Evolutionary conservation across 306 rosid genomes (phyloP), one percentile per base, ranked within the genome.

Genomic region (Glycyrrhiza uralensis): DNA sequence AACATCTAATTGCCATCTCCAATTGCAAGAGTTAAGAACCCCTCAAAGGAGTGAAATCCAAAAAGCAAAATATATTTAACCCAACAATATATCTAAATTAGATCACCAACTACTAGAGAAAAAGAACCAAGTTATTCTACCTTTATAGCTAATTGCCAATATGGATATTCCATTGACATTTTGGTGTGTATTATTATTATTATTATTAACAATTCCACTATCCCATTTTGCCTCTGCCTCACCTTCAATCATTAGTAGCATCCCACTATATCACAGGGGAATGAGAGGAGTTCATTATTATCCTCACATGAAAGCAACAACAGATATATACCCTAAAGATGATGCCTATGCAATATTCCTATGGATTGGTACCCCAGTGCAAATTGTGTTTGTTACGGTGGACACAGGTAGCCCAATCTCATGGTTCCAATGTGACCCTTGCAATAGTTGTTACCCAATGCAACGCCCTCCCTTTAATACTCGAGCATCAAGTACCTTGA

Each of bases 401-500:
- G 79, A 83, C 76, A 70, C 15, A 2, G 60, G 65, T 15, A 75
- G 79, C 68, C 79, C 74, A 23, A 75, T 83, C 5, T 50, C 81
- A 4, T 83, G 84, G 81, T 19, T 47, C n/a, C 87, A 79, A 4
- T 83, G 87, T 3, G 54, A 50, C 15, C 84, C 81, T 17, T 83
- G 87, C 42, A 65, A 14, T 10, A 38, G 3, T 10, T 79, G 87
- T 19, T 71, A 75, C 76, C 79, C 76, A 0, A 74, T 58, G 76
- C 72, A 36, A 0, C 76, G 81, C 8, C 15, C 87, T 39, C 69
- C 58, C 2, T 83, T 79, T 5, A 74, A 75, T 17, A 39, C 64
- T 0, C 26, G 24, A 0, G 55, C 63, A 4, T 83, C 84, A 7
- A 51, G 6, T 15, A 79, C 84, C 5, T 61, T 75, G 7, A 68